Evolutionary conservation across 169 alveolate genomes (phyloP), one percentile per base, ranked within the genome.

Genomic region (Hepatocystis sp.): DNA sequence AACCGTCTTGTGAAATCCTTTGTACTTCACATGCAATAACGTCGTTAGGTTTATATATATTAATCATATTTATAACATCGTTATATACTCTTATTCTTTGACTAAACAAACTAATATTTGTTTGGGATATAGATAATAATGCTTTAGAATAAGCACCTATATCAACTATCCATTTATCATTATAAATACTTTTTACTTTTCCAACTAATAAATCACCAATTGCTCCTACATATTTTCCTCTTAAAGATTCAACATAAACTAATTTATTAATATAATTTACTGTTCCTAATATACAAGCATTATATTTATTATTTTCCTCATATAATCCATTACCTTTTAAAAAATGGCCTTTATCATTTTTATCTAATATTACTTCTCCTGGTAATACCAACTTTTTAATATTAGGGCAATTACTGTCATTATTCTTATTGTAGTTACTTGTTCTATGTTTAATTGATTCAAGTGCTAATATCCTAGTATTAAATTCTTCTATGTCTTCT

Each of bases 11-110:
- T 91, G 90, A 89, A 10, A 96, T 84, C 51, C 96, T 92, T 78
- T 96, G 98, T 2, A 97, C 97, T 67, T 97, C 99, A 39, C 97
- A 97, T 66, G 98, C 93, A 25, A 97, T 93, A 40, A 96, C 91
- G 78, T 97, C 98, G 46, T 93, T 93, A 40, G 96, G 97, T 84
- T 90, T 93, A 78, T 95, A 96, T 63, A 91, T 91, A 47, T 92
- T 91, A 61, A 96, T 93, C 99, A 97, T 97, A 63, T 95, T 93
- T 84, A 93, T 90, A 63, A 95, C 94, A 68, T 97, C 98, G 61
- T 97, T 98, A 64, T 96, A 97, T 63, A 93, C 60, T 84, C 97
- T 86, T 46, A 97, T 91, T 56, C 98, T 91, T 63, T 95, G 96
- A 42, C 95, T 95, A 4, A 97, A 95, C 32, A 95, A 94, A 28